Base-by-base conservation (phyloP, 345 rosid genomes). In the Populus deltoides region DNA sequence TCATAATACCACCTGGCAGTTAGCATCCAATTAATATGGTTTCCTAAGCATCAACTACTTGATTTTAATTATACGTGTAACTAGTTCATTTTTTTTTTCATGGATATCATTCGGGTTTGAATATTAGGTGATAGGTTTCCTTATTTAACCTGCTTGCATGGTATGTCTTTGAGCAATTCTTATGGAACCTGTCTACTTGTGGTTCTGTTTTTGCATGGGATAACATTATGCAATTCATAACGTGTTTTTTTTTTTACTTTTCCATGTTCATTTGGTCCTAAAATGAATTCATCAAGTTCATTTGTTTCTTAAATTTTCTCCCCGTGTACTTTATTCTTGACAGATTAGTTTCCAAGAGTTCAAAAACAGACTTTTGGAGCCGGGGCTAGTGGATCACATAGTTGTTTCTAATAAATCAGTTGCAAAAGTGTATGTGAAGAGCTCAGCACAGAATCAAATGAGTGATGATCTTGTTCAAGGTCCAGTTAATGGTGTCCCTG, bases 281-380 rank as follows among this genome's bases (percentile, higher is more conserved):
- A 4, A 41, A 41, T 36, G 53, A 67, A 35, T 17, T 17, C 8
- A 31, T 8, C 10, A 20, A 67, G 45, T 25, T 13, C 13, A 0
- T 12, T 20, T 59, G 36, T 68, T 68, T 16, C 33, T 33, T 17
- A 16, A 8, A 20, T 63, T 25, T 59, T 68, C n/a, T 29, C 9
- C 33, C 31, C 10, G 7, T 35, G 0, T 45, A 12, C 70, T 51
- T 66, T 78, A 7, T 68, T 33, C 33, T 76, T 29, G 18, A 71
- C 95, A 96, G 97, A 90, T 96, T 81, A 93, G 97, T 79, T 96
- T 93, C 90, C 99, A 96, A 76, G 99, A 96, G 86, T 93, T 93
- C 86, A 92, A 91, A 76, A 92, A 96, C 88, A 92, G 90, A 90
- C 91, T 93, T 75, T 90, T 96, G 35, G 98, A 93, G 82, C 97